Base-by-base conservation (phyloP, 208 protist genomes). In the Blastocrithidia nonstop region DNA sequence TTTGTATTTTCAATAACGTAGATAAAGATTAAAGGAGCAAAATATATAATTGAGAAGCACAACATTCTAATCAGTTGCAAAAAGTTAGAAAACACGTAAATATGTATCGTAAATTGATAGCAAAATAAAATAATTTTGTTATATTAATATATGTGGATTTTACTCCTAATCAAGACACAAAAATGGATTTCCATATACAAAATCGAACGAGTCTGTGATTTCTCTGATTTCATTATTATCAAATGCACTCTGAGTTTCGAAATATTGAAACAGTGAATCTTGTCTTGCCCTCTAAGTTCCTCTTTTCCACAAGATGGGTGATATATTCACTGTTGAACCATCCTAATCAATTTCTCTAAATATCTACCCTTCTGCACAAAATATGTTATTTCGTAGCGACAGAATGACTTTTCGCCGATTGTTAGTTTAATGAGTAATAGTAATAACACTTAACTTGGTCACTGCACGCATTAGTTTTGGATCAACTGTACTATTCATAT, bases 211-310 rank as follows among this genome's bases (percentile, higher is more conserved):
- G 15, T 74, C 70, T 6, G 74, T 21, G 5, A 50, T 48, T 4
- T 77, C 69, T 8, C 26, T 49, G 38, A 86, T 33, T n/a, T 54
- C 54, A 11, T 69, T 58, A 11, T 29, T 45, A 35, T 67, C 67
- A 0, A 28, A 25, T 11, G 33, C 8, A 16, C 51, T 48, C 4
- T 41, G 32, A 1, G 51, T 49, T 19, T 74, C 66, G 43, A 91
- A 88, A 32, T 86, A 81, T 2, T 45, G 27, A 31, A 91, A 91
- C 36, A 91, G 35, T 2, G 82, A 91, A 50, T 87, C 73, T 1
- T 53, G 58, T 35, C 68, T 57, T 1, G 71, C 53, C 17, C 61
- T 57, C 35, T 87, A 73, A 0, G 71, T 80, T 17, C 78, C 78
- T 9, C 50, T 23, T 45, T 91, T 91, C 82, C 82, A 91, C 29